Evolutionary conservation across 345 rosid genomes (phyloP), one percentile per base, ranked within the genome.

Genomic region (Limnanthes douglasii): DNA sequence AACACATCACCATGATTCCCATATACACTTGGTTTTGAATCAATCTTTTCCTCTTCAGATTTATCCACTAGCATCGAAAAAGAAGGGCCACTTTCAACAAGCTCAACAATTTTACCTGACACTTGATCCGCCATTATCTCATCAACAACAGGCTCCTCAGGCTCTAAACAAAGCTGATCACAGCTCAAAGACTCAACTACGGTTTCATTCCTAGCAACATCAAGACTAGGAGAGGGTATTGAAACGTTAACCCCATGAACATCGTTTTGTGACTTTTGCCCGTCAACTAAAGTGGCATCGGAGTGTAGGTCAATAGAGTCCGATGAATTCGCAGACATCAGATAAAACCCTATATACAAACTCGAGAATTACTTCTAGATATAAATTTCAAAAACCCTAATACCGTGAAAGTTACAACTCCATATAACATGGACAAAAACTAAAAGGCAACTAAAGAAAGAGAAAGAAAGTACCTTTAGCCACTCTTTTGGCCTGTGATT

Each of bases 261-360:
- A 20, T 30, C 55, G 22, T 46, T 53, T 37, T 36, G 65, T 31
- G n/a, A n/a, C n/a, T n/a, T n/a, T n/a, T n/a, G n/a, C n/a, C 23
- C 39, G 19, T 54, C 65, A 26, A 31, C 15, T 16, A 24, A 11
- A 46, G 37, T 43, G 14, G 56, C 66, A 15, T 57, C 68, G n/a
- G 57, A 45, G 34, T 60, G 63, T 11, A 71, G 52, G 39, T 68
- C 62, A 39, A 64, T 64, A 29, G 17, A 46, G 13, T 41, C 60
- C 10, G 41, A 14, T 37, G n/a, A n/a, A n/a, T 61, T 50, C 4
- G 28, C 22, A 53, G 66, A 52, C 74, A 73, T 69, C 12, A n/a
- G 26, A 14, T 30, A 19, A 31, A 28, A 42, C 61, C 55, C 29
- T 35, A 25, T 50, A 41, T 24, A 11, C 26, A 10, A 18, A 29